phyloP scores from a whole-genome alignment of 305 asterid genomes.

The Stenogyne calaminthoides region DNA sequence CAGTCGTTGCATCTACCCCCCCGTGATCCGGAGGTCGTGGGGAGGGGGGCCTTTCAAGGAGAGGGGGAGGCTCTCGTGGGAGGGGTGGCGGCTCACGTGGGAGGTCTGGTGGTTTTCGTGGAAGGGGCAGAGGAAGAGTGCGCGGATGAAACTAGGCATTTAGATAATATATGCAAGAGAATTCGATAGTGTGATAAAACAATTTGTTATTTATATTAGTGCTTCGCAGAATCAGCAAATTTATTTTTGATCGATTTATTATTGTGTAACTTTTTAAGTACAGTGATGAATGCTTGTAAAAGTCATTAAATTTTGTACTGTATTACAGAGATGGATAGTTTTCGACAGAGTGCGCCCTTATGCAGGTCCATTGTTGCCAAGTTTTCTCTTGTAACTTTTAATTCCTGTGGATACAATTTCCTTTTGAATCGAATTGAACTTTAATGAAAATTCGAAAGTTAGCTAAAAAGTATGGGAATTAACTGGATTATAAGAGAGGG shows the following conservation, averaged over 20 bases:
- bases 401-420: too few relatives aligned
- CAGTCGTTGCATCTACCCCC: slow-evolving; percentile 72
- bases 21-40: slow-evolving; percentile 41
- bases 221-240: neutral
- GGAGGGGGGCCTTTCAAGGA: slow-evolving; percentile 16
- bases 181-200: neutral
- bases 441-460: neutral
- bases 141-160: slow-evolving; percentile 28
- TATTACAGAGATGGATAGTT: neutral
- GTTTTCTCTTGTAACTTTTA: neutral
- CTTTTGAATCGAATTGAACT: too few relatives aligned
- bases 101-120: slow-evolving; percentile 33
- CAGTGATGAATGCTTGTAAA: neutral
- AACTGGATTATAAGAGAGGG: neutral
- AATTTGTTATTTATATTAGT: neutral
- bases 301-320: neutral
- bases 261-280: neutral
- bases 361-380: neutral
- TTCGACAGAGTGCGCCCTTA: neutral
- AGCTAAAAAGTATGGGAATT: neutral
- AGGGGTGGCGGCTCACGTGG: slow-evolving; percentile 17
- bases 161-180: neutral
- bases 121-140: slow-evolving; percentile 55
- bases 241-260: slow-evolving; percentile 7
- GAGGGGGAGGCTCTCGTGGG: slow-evolving; percentile 21